Evolutionary conservation across 129 eudicot species (phyloP), one percentile per base, ranked within the genome.

Genomic region (Artemisia annua): DNA sequence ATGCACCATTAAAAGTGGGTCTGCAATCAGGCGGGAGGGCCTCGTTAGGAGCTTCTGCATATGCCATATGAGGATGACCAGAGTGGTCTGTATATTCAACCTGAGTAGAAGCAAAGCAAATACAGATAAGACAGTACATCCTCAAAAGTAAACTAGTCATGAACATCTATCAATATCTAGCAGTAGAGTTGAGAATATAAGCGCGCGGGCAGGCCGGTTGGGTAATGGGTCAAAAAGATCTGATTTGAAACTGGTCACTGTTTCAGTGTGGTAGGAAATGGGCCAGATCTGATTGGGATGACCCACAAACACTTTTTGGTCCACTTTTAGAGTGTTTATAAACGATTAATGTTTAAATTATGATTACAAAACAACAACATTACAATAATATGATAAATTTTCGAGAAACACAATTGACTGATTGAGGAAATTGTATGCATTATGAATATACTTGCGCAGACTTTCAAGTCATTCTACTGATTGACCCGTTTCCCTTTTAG

Each of bases 31-130:
- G 75, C 5, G 97, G 97, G 73, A 92, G 97, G 79, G 96, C 97
- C 84, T 91, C 97, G n/a, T 83, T 87, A 32, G 99, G 99, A 71
- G 92, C 99, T 82, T 95, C 99, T 15, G 97, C 94, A 17, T 72
- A 79, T 56, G 96, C 97, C 67, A 69, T 69, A 78, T 76, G 85
- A 57, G 80, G 80, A 54, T 91, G 89, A 73, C 99, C 99, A 18
- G 94, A 91, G 78, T 88, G 97, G 80, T 95, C 99, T 20, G 68
- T 83, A 69, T 90, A 95, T 73, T 90, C 94, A 11, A 95, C 99
- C 99, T 95, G 89, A 30, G 80, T 30, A 39, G 56, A 39, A 79
- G 65, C 48, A 22, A 52, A 30, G n/a, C 11, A 73, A 67, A 1
- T 26, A 65, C 1, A 44, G 26, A 46, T 57, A 57, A 57, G 60